Evolutionary conservation across 2,329 filamentous ascomycete genomes (phyloP).

Genomic region (Alternaria gaisen): DNA sequence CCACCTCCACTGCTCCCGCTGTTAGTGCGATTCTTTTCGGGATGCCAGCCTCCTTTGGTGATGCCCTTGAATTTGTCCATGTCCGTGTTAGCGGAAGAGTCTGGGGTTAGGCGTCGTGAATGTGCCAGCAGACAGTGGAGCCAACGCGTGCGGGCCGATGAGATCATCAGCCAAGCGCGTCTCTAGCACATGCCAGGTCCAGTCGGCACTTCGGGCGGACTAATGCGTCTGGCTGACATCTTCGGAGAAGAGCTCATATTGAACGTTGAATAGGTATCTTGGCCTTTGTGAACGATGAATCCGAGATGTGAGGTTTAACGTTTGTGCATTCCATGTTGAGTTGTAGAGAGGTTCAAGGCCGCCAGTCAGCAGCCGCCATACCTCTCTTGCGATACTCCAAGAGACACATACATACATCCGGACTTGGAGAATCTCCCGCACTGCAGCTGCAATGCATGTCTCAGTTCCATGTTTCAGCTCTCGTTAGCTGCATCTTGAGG

Average conservation of each 20-base stretch:
- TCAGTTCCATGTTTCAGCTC: conserved; percentile 6
- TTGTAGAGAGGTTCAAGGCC: not conserved
- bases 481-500: conserved; percentile 4
- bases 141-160: conserved; percentile 29
- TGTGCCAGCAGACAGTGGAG: conserved; percentile 14
- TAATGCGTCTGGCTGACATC: not conserved
- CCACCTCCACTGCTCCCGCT: conserved; percentile 22
- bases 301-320: not conserved
- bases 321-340: not conserved
- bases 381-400: not conserved
- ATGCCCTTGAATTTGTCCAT: conserved; percentile 52
- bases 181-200: conserved; percentile 13
- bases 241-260: not conserved
- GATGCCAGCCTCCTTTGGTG: conserved; percentile 61
- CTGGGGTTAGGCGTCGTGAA: conserved; percentile 21
- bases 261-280: not conserved
- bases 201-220: not conserved
- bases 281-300: not conserved
- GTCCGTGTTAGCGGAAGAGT: conserved; percentile 20
- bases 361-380: not conserved
- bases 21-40: conserved; percentile 34
- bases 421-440: not conserved
- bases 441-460: conserved; percentile 2
- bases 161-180: conserved; percentile 29
- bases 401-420: not conserved